Evolutionary conservation across 345 rosid species (phyloP), one percentile per base, ranked within the genome.

Genomic region (Cardamine occulta): DNA sequence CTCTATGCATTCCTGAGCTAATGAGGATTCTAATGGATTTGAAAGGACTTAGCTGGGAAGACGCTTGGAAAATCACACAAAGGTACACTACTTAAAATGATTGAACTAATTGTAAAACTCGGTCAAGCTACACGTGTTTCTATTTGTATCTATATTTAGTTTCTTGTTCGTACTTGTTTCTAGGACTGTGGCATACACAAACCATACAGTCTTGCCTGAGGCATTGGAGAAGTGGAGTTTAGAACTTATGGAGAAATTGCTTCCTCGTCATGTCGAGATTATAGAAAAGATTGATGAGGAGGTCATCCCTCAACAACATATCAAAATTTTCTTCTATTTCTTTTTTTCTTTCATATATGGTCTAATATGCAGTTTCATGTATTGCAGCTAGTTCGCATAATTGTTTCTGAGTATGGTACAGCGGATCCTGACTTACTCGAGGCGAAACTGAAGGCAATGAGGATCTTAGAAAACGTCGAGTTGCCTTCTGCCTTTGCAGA

Each of bases 191-290:
- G 96, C 96, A 48, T 90, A 90, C 82, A 90, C 96, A 61, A 90
- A 90, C 83, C 96, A 90, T 66, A 90, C 96, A 55, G 93, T 90
- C 58, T 74, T 90, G 74, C 96, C 96, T 7, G 96, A 90, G 84
- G 96, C 96, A 26, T 65, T 88, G 82, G 96, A 90, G 87, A 90
- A 90, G 80, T 90, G 96, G 96, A 90, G 93, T 76, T 81, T 90
- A 60, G 96, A 87, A 71, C 91, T 90, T 45, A 83, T 88, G 96
- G 84, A 84, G 82, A 86, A 88, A 72, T 53, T 90, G 79, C 82
- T 90, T 23, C 96, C 96, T 66, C 88, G 96, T 21, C 93, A 88
- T 67, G 82, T 87, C 58, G 90, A 87, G 87, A 90, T 90, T 51
- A 90, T 90, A 42, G 91, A 90, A 87, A 83, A 69, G 87, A 87